A percentile compares a stretch with the other conserved stretches of the same genome.
Evolutionary conservation across 306 rosid genomes (phyloP).

Genomic region (Acacia melanoxylon): DNA sequence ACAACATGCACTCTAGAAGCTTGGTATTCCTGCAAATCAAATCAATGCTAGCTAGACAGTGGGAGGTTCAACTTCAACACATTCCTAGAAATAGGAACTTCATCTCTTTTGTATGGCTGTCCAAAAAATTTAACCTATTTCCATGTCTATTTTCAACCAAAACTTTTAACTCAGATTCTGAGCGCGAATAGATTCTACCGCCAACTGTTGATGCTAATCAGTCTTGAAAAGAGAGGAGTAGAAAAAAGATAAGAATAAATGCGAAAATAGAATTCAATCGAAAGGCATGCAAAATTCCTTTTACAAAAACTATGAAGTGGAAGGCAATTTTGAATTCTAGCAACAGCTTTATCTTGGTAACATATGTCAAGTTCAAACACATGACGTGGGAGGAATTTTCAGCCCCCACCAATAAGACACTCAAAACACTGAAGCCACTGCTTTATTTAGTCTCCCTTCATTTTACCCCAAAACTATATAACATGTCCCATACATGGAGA

Average conservation of each 20-base stretch:
- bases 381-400: no score
- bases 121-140: no score
- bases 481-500: not conserved
- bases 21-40: no score
- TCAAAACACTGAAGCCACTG: not conserved
- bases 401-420: no score
- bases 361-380: no score
- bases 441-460: constrained; percentile 1
- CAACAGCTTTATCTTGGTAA: constrained; percentile 2
- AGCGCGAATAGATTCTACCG: not conserved
- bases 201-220: not conserved
- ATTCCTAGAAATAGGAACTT: no score
- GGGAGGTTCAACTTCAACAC: no score
- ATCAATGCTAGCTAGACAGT: no score
- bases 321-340: constrained; percentile 10
- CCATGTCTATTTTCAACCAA: not conserved
- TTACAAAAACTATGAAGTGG: not conserved
- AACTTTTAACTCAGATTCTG: not conserved
- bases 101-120: no score
- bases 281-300: not conserved
- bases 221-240: not conserved
- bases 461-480: constrained; percentile 5
- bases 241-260: not conserved
- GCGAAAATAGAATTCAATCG: not conserved
- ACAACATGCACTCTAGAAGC: no score